These are phyloP conservation scores for Heimioporus sp. DNA, from an alignment of 768 basidiomycete species.

Conservation along the genomic window DNA sequence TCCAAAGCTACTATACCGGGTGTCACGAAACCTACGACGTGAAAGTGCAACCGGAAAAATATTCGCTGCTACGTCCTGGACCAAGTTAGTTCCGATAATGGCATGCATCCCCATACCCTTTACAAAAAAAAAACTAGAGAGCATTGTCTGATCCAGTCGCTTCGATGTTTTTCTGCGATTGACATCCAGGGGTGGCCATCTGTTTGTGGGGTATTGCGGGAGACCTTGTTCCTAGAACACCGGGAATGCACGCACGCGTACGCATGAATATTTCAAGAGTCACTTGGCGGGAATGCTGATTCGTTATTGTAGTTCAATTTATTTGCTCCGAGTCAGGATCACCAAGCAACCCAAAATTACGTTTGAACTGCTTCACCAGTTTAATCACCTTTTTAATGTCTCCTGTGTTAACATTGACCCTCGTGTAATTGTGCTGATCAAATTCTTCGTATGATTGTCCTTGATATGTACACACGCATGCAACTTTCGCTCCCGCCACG, in stretches of 20 bases:
- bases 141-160: not conserved
- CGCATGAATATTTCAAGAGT: not conserved
- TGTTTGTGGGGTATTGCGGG: constrained; percentile 16
- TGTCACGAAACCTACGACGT: constrained; percentile 1
- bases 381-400: not conserved
- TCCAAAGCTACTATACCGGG: constrained; percentile 9
- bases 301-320: not conserved
- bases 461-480: constrained; percentile 13
- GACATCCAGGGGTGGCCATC: constrained; percentile 14
- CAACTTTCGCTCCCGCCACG: not conserved
- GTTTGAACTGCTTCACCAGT: constrained; percentile 11
- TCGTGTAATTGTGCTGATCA: constrained; percentile 9
- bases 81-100: not conserved
- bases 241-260: constrained; percentile 5
- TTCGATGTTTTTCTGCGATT: constrained; percentile 7
- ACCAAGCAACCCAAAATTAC: not conserved
- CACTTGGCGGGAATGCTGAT: not conserved
- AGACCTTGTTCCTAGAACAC: not conserved
- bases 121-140: not conserved
- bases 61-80: no score
- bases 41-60: no score
- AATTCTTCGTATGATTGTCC: no score
- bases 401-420: constrained; percentile 10
- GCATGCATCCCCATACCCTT: constrained; percentile 3
- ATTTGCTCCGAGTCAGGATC: constrained; percentile 1